phyloP scores from a whole-genome alignment of 2,329 filamentous ascomycete genomes.

The Aspergillus amoenus region DNA sequence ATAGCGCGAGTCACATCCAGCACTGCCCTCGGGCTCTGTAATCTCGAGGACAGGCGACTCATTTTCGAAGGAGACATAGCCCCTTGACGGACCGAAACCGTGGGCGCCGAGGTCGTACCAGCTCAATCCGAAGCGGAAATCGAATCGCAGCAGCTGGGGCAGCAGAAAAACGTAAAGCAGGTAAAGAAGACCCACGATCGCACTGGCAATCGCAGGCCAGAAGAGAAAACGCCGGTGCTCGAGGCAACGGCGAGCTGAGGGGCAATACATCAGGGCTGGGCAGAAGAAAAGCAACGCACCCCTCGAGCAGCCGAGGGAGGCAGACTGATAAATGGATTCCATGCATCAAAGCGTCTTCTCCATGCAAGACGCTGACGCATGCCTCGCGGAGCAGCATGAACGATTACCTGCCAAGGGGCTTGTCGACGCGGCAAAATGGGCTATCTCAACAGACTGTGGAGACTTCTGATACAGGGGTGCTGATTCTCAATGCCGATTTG shows the following conservation, averaged over 20 bases:
- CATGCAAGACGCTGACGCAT: no score
- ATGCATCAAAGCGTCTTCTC: no score
- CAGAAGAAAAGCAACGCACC: neutral
- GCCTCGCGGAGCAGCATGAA: no score
- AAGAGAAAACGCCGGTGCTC: neutral
- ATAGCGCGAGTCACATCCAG: constrained; percentile 30
- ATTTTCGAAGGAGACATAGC: constrained; percentile 30
- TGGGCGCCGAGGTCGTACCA: constrained; percentile 32
- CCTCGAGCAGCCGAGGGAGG: no score
- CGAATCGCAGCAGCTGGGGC: constrained; percentile 19
- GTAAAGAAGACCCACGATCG: constrained; percentile 16
- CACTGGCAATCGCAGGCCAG: constrained; percentile 6
- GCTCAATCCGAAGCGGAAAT: constrained; percentile 18
- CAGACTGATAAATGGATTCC: no score
- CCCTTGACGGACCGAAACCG: constrained; percentile 30
- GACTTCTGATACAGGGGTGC: no score
- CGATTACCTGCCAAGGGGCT: no score
- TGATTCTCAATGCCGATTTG: no score
- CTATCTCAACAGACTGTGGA: no score
- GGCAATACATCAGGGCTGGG: neutral
- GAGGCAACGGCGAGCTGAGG: neutral
- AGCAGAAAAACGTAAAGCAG: constrained; percentile 20
- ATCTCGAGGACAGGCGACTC: constrained; percentile 30
- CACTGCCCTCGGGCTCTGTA: constrained; percentile 19
- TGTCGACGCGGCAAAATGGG: no score